phyloP scores from a whole-genome alignment of 768 basidiomycete genomes.

The Tylopilus vinaceipallidus region DNA sequence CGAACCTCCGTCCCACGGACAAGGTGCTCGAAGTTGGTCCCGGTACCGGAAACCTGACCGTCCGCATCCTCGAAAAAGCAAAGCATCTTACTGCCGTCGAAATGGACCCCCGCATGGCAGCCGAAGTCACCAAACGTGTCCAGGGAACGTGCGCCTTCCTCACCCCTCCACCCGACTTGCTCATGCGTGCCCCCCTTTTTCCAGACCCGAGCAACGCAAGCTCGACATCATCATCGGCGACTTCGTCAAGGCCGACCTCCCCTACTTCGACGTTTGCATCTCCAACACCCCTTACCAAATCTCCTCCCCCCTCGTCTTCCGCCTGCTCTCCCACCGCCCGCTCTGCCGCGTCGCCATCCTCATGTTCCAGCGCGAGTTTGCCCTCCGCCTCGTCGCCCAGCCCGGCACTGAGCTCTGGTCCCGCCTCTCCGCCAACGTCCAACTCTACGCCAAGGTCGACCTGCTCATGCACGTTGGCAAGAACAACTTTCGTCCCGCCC shows the following conservation, averaged over 20 bases:
- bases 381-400: slow-evolving; percentile 82
- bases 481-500: slow-evolving; percentile 95
- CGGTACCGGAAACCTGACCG: slow-evolving; percentile 95
- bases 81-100: slow-evolving; percentile 94
- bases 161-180: background rate
- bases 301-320: slow-evolving; percentile 96
- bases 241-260: slow-evolving; percentile 96
- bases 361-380: slow-evolving; percentile 99
- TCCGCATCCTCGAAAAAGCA: slow-evolving; percentile 89
- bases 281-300: slow-evolving; percentile 99
- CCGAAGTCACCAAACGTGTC: slow-evolving; percentile 94
- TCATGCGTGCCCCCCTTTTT: background rate
- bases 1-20: slow-evolving; percentile 90
- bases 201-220: slow-evolving; percentile 91
- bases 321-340: slow-evolving; percentile 93
- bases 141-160: slow-evolving; percentile 85
- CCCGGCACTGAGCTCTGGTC: slow-evolving; percentile 90
- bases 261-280: slow-evolving; percentile 99
- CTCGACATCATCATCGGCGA: slow-evolving; percentile 95
- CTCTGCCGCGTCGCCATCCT: slow-evolving; percentile 92
- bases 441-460: slow-evolving; percentile 95
- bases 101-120: slow-evolving; percentile 99
- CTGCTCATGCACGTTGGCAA: slow-evolving; percentile 95
- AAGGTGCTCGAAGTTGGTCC: slow-evolving; percentile 97
- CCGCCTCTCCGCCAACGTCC: slow-evolving; percentile 92